These are phyloP conservation scores for Letharia columbiana DNA, from an alignment of 495 filamentous ascomycete genomes.

Conservation along the genomic window DNA sequence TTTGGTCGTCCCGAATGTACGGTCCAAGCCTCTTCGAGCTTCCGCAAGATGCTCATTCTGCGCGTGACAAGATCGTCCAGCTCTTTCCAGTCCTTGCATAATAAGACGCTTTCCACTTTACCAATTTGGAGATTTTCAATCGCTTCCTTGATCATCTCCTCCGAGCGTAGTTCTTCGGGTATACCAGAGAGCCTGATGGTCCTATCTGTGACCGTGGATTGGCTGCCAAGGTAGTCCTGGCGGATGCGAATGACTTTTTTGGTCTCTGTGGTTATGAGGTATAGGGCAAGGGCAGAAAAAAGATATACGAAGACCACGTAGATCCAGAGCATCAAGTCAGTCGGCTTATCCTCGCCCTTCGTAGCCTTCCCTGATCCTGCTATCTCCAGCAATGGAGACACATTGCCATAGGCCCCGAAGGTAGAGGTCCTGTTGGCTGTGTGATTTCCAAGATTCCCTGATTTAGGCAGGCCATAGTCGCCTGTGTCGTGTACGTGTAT, in stretches of 20 bases:
- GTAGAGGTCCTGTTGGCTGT: constrained; percentile 21
- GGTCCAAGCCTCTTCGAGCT: constrained; percentile 80
- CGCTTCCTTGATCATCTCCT: constrained; percentile 76
- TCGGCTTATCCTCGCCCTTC: constrained; percentile 11
- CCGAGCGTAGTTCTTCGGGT: constrained; percentile 66
- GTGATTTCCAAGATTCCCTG: constrained; percentile 21
- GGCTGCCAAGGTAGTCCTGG: constrained; percentile 85
- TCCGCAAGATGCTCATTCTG: constrained; percentile 54
- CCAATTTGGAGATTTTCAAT: constrained; percentile 84
- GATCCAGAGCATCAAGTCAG: constrained; percentile 69
- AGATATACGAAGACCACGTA: constrained; percentile 87
- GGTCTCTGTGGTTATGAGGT: constrained; percentile 73
- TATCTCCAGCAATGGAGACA: background rate
- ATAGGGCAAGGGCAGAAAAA: constrained; percentile 75
- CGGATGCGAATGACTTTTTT: constrained; percentile 71
- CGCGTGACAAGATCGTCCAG: constrained; percentile 68
- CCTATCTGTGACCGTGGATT: constrained; percentile 87
- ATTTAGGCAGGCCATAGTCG: constrained; percentile 33
- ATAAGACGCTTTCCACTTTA: constrained; percentile 79
- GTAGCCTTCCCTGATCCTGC: background rate
- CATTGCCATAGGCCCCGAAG: background rate
- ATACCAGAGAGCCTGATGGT: constrained; percentile 90
- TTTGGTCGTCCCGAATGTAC: constrained; percentile 47
- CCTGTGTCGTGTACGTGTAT: constrained; percentile 66
- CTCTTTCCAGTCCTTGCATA: constrained; percentile 82